Evolutionary conservation across 768 basidiomycete genomes (phyloP), one percentile per base, ranked within the genome.

Genomic region (Russula sp.): DNA sequence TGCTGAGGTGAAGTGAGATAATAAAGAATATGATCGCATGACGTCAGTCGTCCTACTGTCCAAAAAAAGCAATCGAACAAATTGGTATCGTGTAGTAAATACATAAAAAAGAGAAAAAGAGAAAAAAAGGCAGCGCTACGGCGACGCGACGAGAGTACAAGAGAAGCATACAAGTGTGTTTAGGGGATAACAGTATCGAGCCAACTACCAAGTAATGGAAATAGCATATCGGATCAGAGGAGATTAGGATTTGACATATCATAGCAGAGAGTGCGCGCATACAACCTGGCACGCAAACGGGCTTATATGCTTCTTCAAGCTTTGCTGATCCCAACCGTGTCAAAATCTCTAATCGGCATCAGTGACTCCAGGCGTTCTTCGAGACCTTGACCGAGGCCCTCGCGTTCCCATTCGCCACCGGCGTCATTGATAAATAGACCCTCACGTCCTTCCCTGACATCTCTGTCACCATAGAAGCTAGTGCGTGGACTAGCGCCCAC

Each of bases 341-440:
- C 62, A 11, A 66, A 40, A 47, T 59, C 50, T 47, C 66, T 22
- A 1, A 64, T 44, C 48, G 40, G 14, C 76, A 79, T 78, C 66
- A 84, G 70, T 35, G 77, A 79, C 69, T 94, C 92, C 57, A 95
- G 72, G 60, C 92, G 76, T 76, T 94, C 92, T 73, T 90, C 93
- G 54, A 95, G 73, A 0, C 93, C 92, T 63, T 76, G 82, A 0
- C 93, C 92, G 31, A 95, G 72, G 0, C 92, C 92, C 68, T 91
- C 89, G 2, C 91, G 76, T 66, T 91, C 88, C 91, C 91, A 95
- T 74, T 94, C 93, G 0, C 91, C 90, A 9, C 90, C 89, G 1
- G 82, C 75, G 50, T 87, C 87, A 68, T 86, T 86, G 52, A 84
- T 68, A 66, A 85, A 65, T 48, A 69, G n/a, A 32, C 64, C 31